These are phyloP conservation scores for Trebouxiophyceae sp. DNA, from an alignment of 163 green algal genomes.

Conservation along the genomic window DNA sequence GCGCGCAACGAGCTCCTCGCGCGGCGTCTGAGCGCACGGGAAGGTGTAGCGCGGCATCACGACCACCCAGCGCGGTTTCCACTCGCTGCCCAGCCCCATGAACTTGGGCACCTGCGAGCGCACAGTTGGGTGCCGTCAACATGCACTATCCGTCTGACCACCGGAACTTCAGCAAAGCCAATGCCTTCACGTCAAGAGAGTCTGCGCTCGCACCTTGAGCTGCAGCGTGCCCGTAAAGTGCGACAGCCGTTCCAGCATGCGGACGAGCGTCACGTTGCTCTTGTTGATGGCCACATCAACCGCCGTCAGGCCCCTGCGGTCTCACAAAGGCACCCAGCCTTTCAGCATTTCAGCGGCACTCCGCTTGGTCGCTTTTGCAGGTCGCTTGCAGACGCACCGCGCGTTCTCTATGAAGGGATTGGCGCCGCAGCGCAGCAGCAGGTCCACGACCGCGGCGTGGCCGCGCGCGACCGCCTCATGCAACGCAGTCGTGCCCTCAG, in stretches of 20 bases:
- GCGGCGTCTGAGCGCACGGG: not conserved
- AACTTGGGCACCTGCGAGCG: constrained; percentile 5
- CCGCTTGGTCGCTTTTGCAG: no score
- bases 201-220: constrained; percentile 30
- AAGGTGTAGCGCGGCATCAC: constrained; percentile 22
- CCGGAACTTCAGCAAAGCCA: no score
- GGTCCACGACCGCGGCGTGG: constrained; percentile 24
- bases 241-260: constrained; percentile 27
- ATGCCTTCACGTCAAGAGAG: no score
- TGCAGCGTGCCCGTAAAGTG: constrained; percentile 28
- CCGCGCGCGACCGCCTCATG: constrained; percentile 36
- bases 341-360: no score
- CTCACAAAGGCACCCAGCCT: no score
- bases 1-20: constrained; percentile 10
- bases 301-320: constrained; percentile 26
- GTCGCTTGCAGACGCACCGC: not conserved
- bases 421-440: constrained; percentile 30
- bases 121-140: no score
- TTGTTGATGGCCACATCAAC: constrained; percentile 46
- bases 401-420: constrained; percentile 47
- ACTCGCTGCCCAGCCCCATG: constrained; percentile 28
- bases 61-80: constrained; percentile 33
- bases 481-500: constrained; percentile 26
- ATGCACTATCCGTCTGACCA: no score
- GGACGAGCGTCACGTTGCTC: constrained; percentile 27